Base-by-base conservation (phyloP, 1,139 yeast genomes). In the Saccharomyces hybrid region DNA sequence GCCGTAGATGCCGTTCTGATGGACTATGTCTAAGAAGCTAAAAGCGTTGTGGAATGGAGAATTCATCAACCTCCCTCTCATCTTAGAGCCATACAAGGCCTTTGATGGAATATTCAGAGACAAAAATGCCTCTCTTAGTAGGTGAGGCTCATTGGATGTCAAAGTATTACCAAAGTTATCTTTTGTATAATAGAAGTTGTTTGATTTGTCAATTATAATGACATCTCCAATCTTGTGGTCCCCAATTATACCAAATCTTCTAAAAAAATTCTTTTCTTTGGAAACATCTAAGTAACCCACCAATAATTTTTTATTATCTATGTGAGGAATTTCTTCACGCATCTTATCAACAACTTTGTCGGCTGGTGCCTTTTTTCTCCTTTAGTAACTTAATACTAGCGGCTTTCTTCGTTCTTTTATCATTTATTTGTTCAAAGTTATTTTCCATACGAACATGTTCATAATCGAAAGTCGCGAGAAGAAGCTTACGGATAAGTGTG, bases 271-370 rank as follows among this genome's bases (percentile, higher is more conserved):
- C 1, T 70, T 63, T 47, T 74, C 63, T 29, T 73, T 71, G 0
- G 75, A 66, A n/a, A 81, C 56, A 64, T 86, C 88, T 14, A 84
- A 60, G 60, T 75, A 83, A 1, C 82, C 78, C 53, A 80, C 73
- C 14, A 78, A 66, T 1, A 80, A 75, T 29, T 76, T 76, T 58
- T 78, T 74, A 42, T 74, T 72, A 49, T 64, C 61, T 67, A 73
- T 65, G 65, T 79, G 79, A 4, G 78, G 74, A 34, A 86, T 73
- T 60, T 76, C 78, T 51, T 72, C 64, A 52, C 82, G 74, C 78
- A 83, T 71, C 29, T 75, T 82, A 29, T 71, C 63, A 26, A 80
- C 72, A 6, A 82, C 59, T 28, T 59, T 58, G 5, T 53, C 67
- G 9, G 78, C 68, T 29, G 74, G 75, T 1, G 80, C 79, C 41